phyloP scores from a whole-genome alignment of 345 rosid species.

The Pelargonium nanum region DNA sequence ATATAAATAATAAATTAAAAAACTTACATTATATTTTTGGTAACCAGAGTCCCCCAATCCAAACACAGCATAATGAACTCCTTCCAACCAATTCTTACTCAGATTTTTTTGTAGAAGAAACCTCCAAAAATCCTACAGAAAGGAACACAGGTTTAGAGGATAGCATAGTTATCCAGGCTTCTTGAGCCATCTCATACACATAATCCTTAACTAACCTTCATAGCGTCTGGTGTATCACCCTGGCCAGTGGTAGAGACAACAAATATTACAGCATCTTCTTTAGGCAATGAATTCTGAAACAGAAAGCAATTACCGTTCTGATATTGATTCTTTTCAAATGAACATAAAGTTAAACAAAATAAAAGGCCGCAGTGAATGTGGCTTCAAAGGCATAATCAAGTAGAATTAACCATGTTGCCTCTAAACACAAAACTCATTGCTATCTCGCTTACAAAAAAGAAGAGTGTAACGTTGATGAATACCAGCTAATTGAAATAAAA shows the following conservation, averaged over 20 bases:
- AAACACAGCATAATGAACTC: slow-evolving; percentile 66
- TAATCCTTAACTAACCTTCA: slow-evolving; percentile 38
- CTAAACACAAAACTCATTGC: too few species aligned
- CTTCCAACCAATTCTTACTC: slow-evolving; percentile 50
- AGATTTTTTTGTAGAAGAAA: slow-evolving; percentile 65
- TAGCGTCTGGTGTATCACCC: slow-evolving; percentile 85
- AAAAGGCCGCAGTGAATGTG: not conserved
- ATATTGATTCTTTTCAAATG: not conserved
- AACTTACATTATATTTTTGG: slow-evolving; percentile 81
- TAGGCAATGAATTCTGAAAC: slow-evolving; percentile 51
- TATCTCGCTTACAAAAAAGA: too few species aligned
- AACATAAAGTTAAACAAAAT: not conserved
- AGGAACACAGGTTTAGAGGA: not conserved
- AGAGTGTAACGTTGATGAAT: not conserved
- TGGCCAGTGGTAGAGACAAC: slow-evolving; percentile 94
- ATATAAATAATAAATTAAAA: slow-evolving; percentile 6
- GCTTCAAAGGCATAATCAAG: not conserved
- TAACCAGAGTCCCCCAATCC: slow-evolving; percentile 92
- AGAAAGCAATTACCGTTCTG: slow-evolving; percentile 2
- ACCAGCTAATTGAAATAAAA: not conserved
- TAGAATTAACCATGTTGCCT: not conserved
- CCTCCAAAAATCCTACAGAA: slow-evolving; percentile 69
- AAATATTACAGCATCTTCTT: slow-evolving; percentile 51
- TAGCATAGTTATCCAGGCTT: not conserved
- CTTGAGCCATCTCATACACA: not conserved